Evolutionary conservation across 148 eudicot genomes (phyloP).

Genomic region (Camellia granthamiana): DNA sequence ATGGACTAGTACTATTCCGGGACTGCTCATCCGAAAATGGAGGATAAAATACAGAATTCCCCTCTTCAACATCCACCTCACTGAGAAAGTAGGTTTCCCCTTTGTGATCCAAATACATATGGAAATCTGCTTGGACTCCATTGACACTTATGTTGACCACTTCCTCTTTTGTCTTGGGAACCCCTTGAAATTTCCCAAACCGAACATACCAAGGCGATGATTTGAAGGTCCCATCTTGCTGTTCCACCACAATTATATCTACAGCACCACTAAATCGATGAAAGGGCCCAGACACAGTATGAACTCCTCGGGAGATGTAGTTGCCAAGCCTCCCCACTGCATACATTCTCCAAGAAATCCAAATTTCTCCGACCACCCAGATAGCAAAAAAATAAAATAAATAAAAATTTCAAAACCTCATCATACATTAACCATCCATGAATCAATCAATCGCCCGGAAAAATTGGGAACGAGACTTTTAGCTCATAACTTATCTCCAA

Average conservation of each 20-base stretch:
- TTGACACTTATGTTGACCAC: conserved; percentile 66
- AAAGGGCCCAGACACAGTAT: conserved; percentile 74
- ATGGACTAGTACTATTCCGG: conserved; percentile 26
- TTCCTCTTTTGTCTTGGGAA: conserved; percentile 69
- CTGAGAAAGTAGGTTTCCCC: conserved; percentile 80
- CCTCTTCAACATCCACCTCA: conserved; percentile 60
- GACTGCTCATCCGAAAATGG: conserved; percentile 42
- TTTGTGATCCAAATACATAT: conserved; percentile 76
- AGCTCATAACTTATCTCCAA: neutral
- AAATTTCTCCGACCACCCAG: conserved; percentile 4
- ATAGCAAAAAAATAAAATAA: neutral
- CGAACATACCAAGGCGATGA: conserved; percentile 97
- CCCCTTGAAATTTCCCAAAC: conserved; percentile 95
- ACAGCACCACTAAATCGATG: conserved; percentile 97
- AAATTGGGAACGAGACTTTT: neutral
- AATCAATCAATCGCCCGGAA: conserved; percentile 9
- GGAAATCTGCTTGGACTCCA: conserved; percentile 70
- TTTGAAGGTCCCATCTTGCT: conserved; percentile 77
- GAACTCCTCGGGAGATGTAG: conserved; percentile 69
- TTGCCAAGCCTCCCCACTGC: conserved; percentile 84
- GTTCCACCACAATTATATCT: conserved; percentile 91
- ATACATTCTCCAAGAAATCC: conserved; percentile 48
- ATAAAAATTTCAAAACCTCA: conserved; percentile 12
- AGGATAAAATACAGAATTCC: conserved; percentile 30
- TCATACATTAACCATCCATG: neutral